Evolutionary conservation across 2,329 filamentous ascomycete species (phyloP), one percentile per base, ranked within the genome.

Genomic region (Pseudogymnoascus sp.): DNA sequence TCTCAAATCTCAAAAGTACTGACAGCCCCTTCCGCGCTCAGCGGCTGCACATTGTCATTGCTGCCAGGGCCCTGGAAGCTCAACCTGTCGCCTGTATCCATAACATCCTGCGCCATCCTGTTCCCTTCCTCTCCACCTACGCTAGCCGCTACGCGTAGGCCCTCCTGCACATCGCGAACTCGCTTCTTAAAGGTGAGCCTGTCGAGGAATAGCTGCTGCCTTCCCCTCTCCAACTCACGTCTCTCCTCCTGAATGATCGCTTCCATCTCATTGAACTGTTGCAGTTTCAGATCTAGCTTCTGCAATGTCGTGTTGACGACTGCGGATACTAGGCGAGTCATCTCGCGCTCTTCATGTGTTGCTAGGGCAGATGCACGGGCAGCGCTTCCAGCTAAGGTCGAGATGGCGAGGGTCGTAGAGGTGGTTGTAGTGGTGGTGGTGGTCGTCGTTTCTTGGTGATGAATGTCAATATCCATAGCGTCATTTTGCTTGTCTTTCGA

Each of bases 261-360:
- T 76, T 99, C 95, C 83, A 99, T 93, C 75, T 99, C 95, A 70
- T 90, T 89, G 77, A 99, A 99, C 74, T 97, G 96, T 72, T 91
- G 88, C 65, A 99, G 82, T 78, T 99, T 99, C 70, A 97, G 80
- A 76, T 97, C 92, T 66, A 97, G 86, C 77, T 99, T 99, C 73
- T 96, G 89, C 35, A 97, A 81, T n/a, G 91, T 93, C 11, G 96
- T 82, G 73, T 99, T 99, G 61, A 96, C 91, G 0, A 92, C 91
- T 5, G 92, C 89, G 2, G 92, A 93, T 8, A 99, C 91, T 56
- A 97, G 85, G 14, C 92, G 89, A 19, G 93, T 96, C 85, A 97
- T 95, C 76, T 97, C 92, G 64, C 96, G 90, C 76, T 99, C 95
- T 75, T 97, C 93, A 70, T 97, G 92, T 2, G 93, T 97, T 29